phyloP scores from a whole-genome alignment of 1,139 yeast genomes.

The Debaryomyces fabryi region DNA sequence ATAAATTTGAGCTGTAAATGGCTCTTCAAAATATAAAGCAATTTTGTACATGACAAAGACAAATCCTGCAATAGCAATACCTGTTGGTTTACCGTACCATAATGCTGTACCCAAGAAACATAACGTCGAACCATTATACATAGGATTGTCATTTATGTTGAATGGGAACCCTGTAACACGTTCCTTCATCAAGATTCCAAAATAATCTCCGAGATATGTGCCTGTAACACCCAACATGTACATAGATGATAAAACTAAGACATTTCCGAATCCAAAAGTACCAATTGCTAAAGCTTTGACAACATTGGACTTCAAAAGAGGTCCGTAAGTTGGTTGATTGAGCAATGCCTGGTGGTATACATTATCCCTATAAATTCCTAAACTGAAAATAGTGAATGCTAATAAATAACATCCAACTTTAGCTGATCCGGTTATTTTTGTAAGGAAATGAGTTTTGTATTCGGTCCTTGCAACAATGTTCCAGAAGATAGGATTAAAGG shows the following conservation, averaged over 20 bases:
- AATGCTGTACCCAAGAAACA: constrained; percentile 90
- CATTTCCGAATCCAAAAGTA: constrained; percentile 67
- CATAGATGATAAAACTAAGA: constrained; percentile 84
- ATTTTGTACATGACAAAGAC: constrained; percentile 82
- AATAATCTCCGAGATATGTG: constrained; percentile 94
- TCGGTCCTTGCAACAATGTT: constrained; percentile 87
- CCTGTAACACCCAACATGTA: constrained; percentile 95
- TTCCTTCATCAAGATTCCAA: constrained; percentile 90
- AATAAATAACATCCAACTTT: constrained; percentile 79
- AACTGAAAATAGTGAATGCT: constrained; percentile 77
- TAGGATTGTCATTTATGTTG: constrained; percentile 87
- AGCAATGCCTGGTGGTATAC: constrained; percentile 64
- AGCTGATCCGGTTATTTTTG: constrained; percentile 72
- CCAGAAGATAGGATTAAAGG: constrained; percentile 96
- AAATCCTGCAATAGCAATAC: constrained; percentile 67
- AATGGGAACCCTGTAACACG: constrained; percentile 95
- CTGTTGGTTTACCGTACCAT: constrained; percentile 89
- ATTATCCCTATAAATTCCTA: constrained; percentile 82
- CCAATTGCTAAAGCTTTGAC: constrained; percentile 37
- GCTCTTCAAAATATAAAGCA: constrained; percentile 90
- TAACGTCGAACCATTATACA: constrained; percentile 92
- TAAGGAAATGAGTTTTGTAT: constrained; percentile 71
- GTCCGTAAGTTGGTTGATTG: constrained; percentile 58
- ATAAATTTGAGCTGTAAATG: constrained; percentile 90
- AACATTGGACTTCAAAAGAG: constrained; percentile 39